These are phyloP conservation scores for Coniochaeta sp. DNA, from an alignment of 2,329 filamentous ascomycete genomes.

Conservation along the genomic window DNA sequence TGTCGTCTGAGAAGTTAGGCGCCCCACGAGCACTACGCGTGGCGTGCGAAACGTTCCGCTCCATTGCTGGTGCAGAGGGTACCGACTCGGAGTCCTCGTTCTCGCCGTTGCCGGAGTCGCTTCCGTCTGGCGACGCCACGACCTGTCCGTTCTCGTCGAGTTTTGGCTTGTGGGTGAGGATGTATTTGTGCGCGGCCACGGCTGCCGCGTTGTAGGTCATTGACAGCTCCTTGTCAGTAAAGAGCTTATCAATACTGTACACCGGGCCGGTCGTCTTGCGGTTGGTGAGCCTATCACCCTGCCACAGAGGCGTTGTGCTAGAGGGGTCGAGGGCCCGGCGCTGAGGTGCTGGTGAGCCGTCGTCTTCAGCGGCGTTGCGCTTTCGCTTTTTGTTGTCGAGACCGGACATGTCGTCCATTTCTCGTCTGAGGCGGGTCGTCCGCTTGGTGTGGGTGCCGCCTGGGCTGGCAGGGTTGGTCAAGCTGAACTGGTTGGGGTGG, in stretches of 20 bases:
- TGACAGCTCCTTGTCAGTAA: conserved; percentile 62
- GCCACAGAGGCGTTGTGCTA: conserved; percentile 55
- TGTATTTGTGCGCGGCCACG: conserved; percentile 54
- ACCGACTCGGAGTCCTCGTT: conserved; percentile 40
- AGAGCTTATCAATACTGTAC: conserved; percentile 63
- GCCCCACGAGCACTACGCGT: conserved; percentile 55
- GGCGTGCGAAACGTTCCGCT: conserved; percentile 56
- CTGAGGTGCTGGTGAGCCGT: conserved; percentile 54
- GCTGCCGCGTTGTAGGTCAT: conserved; percentile 60
- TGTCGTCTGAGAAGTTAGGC: conserved; percentile 52
- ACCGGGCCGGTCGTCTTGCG: conserved; percentile 51
- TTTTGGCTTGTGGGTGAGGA: conserved; percentile 49
- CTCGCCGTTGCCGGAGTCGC: conserved; percentile 44
- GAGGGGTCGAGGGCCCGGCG: conserved; percentile 49
- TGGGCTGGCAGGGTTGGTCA: conserved; percentile 57
- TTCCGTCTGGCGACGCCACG: conserved; percentile 44
- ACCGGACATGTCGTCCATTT: conserved; percentile 49
- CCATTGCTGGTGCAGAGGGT: conserved; percentile 49
- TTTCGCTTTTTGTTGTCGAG: conserved; percentile 58
- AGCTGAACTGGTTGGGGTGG: conserved; percentile 62
- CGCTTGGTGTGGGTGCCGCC: conserved; percentile 58
- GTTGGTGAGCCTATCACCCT: conserved; percentile 49
- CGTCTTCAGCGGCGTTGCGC: conserved; percentile 47
- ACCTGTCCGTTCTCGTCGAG: conserved; percentile 41
- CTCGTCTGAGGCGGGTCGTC: conserved; percentile 53